Conservation (phyloP, 202 grass and related monocot genomes). For the Hordeum pubiflorum region DNA sequence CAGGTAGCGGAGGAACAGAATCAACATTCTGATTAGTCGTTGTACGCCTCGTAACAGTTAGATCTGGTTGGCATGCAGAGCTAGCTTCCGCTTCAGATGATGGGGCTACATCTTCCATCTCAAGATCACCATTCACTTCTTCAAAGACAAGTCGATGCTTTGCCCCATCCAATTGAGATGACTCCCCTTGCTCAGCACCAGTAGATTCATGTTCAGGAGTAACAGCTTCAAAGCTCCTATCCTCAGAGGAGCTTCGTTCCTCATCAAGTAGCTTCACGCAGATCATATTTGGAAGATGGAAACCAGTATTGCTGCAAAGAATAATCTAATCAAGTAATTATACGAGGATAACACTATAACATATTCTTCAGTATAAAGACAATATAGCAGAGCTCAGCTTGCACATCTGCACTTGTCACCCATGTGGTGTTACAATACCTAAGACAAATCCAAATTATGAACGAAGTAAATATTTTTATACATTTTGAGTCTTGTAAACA, state of each 20-base stretch:
- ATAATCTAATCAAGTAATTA: constrained; percentile 14
- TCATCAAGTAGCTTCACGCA: constrained; percentile 57
- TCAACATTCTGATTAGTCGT: constrained; percentile 4
- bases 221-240: constrained; percentile 82
- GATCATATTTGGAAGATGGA: constrained; percentile 68
- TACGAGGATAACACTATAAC: not conserved
- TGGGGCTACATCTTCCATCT: constrained; percentile 93
- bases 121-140: constrained; percentile 83
- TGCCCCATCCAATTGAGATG: constrained; percentile 24
- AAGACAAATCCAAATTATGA: constrained; percentile 1
- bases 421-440: not conserved
- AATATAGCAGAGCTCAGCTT: constrained; percentile 18
- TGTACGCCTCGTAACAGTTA: not conserved
- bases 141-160: constrained; percentile 71
- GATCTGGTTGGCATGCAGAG: constrained; percentile 18
- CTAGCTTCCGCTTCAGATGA: constrained; percentile 30
- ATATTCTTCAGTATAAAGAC: constrained; percentile 15
- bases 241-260: constrained; percentile 64
- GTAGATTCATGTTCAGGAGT: constrained; percentile 60
- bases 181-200: constrained; percentile 32
- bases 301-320: constrained; percentile 70
- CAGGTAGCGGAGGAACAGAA: constrained; percentile 64
- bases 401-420: not conserved
- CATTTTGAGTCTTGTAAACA: constrained; percentile 21
- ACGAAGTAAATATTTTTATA: not conserved